phyloP scores from a whole-genome alignment of 371 early-diverging fungal species.

The Rhizopus sp. region DNA sequence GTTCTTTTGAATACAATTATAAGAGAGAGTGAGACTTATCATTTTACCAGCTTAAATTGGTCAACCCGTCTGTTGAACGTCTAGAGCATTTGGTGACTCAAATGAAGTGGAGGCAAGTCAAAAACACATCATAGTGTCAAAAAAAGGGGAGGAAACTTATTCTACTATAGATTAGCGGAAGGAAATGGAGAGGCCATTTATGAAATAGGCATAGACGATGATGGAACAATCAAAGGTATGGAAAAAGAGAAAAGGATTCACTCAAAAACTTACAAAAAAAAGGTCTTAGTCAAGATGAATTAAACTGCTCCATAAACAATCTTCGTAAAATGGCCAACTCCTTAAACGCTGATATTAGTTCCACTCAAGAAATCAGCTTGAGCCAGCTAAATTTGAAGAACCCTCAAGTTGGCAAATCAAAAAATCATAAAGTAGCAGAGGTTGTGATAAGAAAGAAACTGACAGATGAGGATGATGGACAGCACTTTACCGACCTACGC shows the following conservation, averaged over 20 bases:
- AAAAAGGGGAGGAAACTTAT: constrained; percentile 1
- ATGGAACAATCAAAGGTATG: constrained; percentile 81
- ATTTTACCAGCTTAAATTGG: constrained; percentile 66
- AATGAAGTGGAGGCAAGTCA: constrained; percentile 79
- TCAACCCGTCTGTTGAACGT: constrained; percentile 71
- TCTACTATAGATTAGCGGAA: constrained; percentile 65
- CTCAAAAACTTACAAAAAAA: background rate
- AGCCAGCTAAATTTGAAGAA: background rate
- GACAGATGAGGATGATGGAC: constrained; percentile 43
- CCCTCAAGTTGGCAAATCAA: background rate
- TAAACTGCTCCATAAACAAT: constrained; percentile 63
- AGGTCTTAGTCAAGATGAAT: constrained; percentile 56
- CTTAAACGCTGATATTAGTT: constrained; percentile 53
- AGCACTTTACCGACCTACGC: constrained; percentile 71
- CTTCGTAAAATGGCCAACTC: constrained; percentile 66
- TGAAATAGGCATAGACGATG: constrained; percentile 88
- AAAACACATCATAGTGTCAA: background rate
- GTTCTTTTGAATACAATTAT: constrained; percentile 25
- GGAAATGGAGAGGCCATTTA: constrained; percentile 89
- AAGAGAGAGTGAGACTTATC: background rate
- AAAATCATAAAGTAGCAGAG: constrained; percentile 59
- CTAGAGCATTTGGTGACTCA: constrained; percentile 89
- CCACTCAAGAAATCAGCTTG: constrained; percentile 36
- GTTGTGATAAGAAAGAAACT: constrained; percentile 58
- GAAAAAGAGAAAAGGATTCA: constrained; percentile 24